phyloP scores from a whole-genome alignment of 2,329 filamentous ascomycete species.

The Ophiostoma perfectum region DNA sequence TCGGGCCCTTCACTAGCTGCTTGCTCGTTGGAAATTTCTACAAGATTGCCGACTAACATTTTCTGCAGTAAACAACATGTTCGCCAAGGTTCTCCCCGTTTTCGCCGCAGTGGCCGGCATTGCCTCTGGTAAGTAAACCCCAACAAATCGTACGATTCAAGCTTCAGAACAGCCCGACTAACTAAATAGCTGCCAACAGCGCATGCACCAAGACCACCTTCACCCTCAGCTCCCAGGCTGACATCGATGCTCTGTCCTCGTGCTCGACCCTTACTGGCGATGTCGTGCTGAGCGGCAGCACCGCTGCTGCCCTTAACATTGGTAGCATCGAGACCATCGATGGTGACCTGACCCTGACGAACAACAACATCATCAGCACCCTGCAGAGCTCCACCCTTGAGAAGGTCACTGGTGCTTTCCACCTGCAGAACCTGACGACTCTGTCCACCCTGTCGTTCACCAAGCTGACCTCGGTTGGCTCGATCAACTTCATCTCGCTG shows the following conservation, averaged over 20 bases:
- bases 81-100: conserved; percentile 40
- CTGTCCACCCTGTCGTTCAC: conserved; percentile 64
- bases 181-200: conserved; percentile 23
- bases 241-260: conserved; percentile 52
- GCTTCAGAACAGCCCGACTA: conserved; percentile 21
- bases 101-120: conserved; percentile 38
- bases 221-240: conserved; percentile 59
- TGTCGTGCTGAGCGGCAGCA: conserved; percentile 56
- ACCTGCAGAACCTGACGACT: conserved; percentile 60
- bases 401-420: conserved; percentile 64
- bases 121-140: conserved; percentile 35
- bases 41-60: not conserved
- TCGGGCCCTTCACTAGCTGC: not conserved
- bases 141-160: not conserved
- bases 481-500: conserved; percentile 68
- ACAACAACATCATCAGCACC: conserved; percentile 57
- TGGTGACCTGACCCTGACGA: conserved; percentile 53
- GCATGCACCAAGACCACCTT: conserved; percentile 36
- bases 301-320: conserved; percentile 56
- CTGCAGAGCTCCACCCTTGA: conserved; percentile 57
- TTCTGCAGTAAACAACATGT: conserved; percentile 37
- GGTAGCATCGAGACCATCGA: conserved; percentile 53
- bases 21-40: not conserved
- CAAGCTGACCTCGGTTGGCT: conserved; percentile 57
- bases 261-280: conserved; percentile 67